These are phyloP conservation scores for Grosmannia serpens DNA, from an alignment of 2,329 filamentous ascomycete genomes.

Conservation along the genomic window DNA sequence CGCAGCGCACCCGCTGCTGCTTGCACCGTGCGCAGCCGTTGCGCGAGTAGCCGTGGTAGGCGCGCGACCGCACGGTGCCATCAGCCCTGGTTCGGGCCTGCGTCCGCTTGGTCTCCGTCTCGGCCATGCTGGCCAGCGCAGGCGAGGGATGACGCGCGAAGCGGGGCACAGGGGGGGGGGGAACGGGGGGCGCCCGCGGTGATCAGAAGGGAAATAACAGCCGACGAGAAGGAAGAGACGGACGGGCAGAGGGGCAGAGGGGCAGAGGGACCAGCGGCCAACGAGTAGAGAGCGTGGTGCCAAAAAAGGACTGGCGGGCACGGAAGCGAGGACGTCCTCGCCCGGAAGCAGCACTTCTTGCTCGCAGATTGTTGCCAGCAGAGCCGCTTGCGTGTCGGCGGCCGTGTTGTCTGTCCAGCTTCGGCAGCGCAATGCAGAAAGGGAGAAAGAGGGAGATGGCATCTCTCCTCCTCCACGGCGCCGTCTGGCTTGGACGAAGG, in stretches of 20 bases:
- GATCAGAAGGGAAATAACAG: background rate
- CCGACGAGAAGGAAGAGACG: background rate
- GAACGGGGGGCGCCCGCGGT: background rate
- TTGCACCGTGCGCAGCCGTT: conserved; percentile 13
- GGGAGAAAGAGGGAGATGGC: too few species aligned
- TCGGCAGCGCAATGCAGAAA: too few species aligned
- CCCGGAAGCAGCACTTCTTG: too few species aligned
- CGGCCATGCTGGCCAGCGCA: background rate
- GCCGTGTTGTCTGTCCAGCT: too few species aligned
- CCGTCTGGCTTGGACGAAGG: background rate
- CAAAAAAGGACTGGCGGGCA: too few species aligned
- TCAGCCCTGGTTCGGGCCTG: background rate
- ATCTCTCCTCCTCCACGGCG: background rate
- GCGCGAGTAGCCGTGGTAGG: conserved; percentile 12
- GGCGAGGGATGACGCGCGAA: background rate
- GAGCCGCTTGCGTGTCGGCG: too few species aligned
- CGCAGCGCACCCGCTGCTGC: conserved; percentile 12
- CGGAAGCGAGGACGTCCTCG: too few species aligned
- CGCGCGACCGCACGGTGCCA: conserved; percentile 5
- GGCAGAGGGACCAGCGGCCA: too few species aligned
- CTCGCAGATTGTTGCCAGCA: too few species aligned
- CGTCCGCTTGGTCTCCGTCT: conserved; percentile 3
- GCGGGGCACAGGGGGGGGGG: background rate
- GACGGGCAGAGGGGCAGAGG: too few species aligned
- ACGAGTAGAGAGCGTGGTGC: too few species aligned